phyloP scores from a whole-genome alignment of 2,329 filamentous ascomycete genomes.

The Apiospora saccharicola region DNA sequence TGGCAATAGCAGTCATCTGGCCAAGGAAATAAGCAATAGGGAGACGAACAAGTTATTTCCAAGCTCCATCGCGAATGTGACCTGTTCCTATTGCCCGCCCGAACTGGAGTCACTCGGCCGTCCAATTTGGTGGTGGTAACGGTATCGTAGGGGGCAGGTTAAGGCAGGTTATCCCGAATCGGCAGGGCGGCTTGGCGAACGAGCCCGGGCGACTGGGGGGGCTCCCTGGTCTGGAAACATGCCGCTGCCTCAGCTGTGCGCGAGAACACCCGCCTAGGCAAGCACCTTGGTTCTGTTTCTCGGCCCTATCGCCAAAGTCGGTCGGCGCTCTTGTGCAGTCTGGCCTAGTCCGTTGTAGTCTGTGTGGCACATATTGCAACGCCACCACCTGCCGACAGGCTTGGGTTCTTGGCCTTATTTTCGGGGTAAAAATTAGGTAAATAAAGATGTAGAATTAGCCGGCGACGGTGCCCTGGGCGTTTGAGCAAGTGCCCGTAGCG shows the following conservation, averaged over 20 bases:
- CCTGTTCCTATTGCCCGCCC: slow-evolving; percentile 6
- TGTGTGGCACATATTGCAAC: not conserved
- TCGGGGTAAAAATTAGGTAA: not conserved
- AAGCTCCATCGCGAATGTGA: slow-evolving; percentile 15
- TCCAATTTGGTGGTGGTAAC: slow-evolving; percentile 16
- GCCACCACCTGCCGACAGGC: not conserved
- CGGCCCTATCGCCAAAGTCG: not conserved
- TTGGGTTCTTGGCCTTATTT: not conserved
- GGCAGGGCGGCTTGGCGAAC: not conserved
- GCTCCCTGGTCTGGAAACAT: slow-evolving; percentile 13
- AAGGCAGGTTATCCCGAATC: slow-evolving; percentile 4
- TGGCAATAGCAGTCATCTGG: not conserved
- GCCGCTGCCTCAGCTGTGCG: slow-evolving; percentile 13
- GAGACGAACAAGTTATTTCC: not conserved
- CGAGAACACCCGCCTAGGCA: not conserved
- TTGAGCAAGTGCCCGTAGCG: not conserved
- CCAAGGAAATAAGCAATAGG: not conserved
- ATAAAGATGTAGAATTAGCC: not conserved
- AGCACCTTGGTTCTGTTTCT: not conserved
- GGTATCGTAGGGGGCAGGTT: no score
- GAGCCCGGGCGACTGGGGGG: not conserved
- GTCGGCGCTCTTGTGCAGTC: not conserved
- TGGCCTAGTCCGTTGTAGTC: not conserved
- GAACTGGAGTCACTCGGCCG: not conserved
- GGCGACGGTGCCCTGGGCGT: not conserved